Evolutionary conservation across 768 basidiomycete species (phyloP).

Genomic region (Asterophora lycoperdoides): DNA sequence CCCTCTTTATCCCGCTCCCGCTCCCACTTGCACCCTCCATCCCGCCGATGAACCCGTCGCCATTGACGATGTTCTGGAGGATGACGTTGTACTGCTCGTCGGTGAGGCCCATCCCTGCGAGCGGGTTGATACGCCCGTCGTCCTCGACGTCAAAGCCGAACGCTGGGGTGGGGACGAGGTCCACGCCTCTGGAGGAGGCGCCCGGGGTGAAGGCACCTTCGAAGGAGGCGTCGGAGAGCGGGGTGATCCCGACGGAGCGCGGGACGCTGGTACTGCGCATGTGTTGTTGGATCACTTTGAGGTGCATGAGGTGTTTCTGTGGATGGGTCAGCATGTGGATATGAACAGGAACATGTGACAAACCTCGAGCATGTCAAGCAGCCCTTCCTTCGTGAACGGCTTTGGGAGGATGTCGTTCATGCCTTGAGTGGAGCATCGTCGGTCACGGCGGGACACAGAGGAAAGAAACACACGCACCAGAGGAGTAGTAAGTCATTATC

Average conservation of each 20-base stretch:
- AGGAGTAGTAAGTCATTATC: constrained; percentile 86
- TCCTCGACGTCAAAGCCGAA: constrained; percentile 34
- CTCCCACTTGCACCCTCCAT: constrained; percentile 26
- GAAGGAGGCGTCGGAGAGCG: constrained; percentile 50
- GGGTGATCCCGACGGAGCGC: constrained; percentile 63
- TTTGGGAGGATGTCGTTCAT: constrained; percentile 98
- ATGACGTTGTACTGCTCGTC: constrained; percentile 86
- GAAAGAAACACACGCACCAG: constrained; percentile 36
- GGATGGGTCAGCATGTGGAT: not conserved
- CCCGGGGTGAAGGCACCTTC: constrained; percentile 46
- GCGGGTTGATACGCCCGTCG: constrained; percentile 69
- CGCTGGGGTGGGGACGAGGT: constrained; percentile 4
- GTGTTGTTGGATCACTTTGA: constrained; percentile 82
- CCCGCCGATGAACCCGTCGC: constrained; percentile 52
- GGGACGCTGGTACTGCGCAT: constrained; percentile 45
- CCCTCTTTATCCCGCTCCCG: constrained; percentile 19
- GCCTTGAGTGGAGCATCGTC: constrained; percentile 37
- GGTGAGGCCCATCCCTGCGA: constrained; percentile 82
- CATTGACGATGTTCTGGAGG: constrained; percentile 65
- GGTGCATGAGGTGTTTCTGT: constrained; percentile 84
- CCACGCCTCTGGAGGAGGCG: constrained; percentile 15
- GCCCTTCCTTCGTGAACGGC: constrained; percentile 92
- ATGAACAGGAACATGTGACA: constrained; percentile 2
- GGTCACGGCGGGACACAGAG: not conserved
- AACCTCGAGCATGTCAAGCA: constrained; percentile 91